A percentile compares a stretch with the other conserved stretches of the same genome.
phyloP scores from a whole-genome alignment of 495 filamentous ascomycete species.

The Parmelia sp. region DNA sequence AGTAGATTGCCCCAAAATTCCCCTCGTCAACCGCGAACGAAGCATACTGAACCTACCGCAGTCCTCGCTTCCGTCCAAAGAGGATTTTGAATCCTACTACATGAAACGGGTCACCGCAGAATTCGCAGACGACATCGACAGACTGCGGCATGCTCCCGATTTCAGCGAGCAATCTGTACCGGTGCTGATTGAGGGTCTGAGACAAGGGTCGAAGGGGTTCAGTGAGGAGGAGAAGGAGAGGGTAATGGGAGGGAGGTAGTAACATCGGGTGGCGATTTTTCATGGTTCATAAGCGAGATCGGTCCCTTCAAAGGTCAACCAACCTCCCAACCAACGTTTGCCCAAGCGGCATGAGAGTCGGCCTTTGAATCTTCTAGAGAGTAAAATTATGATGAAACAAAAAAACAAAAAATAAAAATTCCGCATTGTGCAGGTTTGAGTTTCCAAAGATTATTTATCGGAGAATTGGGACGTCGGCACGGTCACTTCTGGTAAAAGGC shows the following conservation, averaged over 20 bases:
- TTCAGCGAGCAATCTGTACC: constrained; percentile 56
- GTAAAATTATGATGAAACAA: background rate
- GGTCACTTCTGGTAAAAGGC: constrained; percentile 66
- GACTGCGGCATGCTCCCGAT: constrained; percentile 57
- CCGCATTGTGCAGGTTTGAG: background rate
- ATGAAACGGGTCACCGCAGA: constrained; percentile 58
- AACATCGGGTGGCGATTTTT: background rate
- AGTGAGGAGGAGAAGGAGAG: constrained; percentile 30
- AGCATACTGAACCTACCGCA: background rate
- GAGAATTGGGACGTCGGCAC: constrained; percentile 54
- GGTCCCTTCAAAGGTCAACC: background rate
- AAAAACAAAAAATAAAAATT: constrained; percentile 6
- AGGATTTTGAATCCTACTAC: constrained; percentile 55
- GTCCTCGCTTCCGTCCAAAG: background rate
- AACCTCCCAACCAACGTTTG: too few relatives aligned
- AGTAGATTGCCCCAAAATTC: background rate
- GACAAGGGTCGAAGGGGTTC: constrained; percentile 46
- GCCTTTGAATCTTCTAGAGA: too few relatives aligned
- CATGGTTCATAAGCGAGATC: background rate
- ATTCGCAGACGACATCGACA: constrained; percentile 66
- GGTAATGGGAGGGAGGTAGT: background rate
- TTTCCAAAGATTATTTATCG: constrained; percentile 58
- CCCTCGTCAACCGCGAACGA: background rate
- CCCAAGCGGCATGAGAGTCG: too few relatives aligned
- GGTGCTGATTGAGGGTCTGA: constrained; percentile 58